These are phyloP conservation scores for Inga leiocalycina DNA, from an alignment of 306 rosid species.

Conservation along the genomic window DNA sequence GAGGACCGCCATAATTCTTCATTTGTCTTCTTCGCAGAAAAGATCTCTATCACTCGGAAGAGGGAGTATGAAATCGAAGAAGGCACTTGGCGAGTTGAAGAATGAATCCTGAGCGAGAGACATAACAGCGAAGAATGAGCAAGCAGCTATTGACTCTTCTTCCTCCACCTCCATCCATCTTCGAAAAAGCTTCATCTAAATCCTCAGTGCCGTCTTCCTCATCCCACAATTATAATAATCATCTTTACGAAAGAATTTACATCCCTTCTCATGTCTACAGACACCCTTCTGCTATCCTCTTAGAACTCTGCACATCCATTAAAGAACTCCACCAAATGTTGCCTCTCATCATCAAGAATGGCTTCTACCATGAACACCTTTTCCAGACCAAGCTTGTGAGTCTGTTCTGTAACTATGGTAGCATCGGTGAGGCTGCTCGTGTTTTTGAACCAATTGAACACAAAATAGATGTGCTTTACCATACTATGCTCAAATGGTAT, in stretches of 20 bases:
- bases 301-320: conserved; percentile 77
- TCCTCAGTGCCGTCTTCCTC: conserved; percentile 1
- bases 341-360: conserved; percentile 70
- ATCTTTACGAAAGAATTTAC: conserved; percentile 60
- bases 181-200: conserved; percentile 21
- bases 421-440: conserved; percentile 62
- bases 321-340: conserved; percentile 75
- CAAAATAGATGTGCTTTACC: conserved; percentile 81
- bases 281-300: conserved; percentile 82
- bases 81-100: neutral
- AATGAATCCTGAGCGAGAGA: neutral
- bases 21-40: neutral
- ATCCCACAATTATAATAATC: neutral
- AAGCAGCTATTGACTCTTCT: conserved; percentile 38
- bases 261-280: conserved; percentile 77
- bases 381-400: conserved; percentile 89
- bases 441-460: conserved; percentile 65
- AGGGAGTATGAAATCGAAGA: neutral
- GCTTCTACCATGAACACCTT: conserved; percentile 66
- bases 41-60: neutral
- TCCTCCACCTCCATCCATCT: conserved; percentile 26
- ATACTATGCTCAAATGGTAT: conserved; percentile 86
- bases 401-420: conserved; percentile 72
- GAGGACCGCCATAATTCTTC: neutral
- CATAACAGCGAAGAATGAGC: conserved; percentile 46